These are phyloP conservation scores for Penicillium sp. DNA, from an alignment of 2,329 filamentous ascomycete species.

Conservation along the genomic window DNA sequence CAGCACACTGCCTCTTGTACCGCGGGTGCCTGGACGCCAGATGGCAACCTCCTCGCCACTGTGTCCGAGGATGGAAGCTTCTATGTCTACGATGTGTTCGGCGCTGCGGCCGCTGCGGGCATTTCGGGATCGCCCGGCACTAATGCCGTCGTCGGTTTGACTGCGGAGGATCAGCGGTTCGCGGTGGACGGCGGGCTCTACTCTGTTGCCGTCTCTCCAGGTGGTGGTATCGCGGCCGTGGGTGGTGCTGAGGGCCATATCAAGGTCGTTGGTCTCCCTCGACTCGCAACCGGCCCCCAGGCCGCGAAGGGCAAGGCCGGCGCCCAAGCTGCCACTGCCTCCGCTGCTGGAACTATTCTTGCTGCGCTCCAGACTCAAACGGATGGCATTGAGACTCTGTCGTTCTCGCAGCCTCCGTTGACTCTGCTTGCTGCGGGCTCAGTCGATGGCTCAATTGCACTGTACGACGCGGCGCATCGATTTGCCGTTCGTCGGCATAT, in stretches of 20 bases:
- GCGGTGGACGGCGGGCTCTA: constrained; percentile 87
- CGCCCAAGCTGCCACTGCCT: constrained; percentile 35
- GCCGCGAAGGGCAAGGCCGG: constrained; percentile 50
- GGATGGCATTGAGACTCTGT: constrained; percentile 73
- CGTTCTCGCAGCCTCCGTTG: constrained; percentile 60
- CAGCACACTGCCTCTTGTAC: constrained; percentile 83
- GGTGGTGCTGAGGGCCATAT: constrained; percentile 86
- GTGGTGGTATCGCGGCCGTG: constrained; percentile 73
- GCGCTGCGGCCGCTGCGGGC: constrained; percentile 66
- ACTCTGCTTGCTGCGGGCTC: constrained; percentile 62
- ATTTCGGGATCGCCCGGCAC: constrained; percentile 54
- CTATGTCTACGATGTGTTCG: constrained; percentile 91
- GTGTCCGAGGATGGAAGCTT: constrained; percentile 85
- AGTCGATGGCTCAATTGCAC: constrained; percentile 68
- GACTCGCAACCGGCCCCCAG: constrained; percentile 47
- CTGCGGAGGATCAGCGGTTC: constrained; percentile 81
- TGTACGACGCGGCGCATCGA: constrained; percentile 81
- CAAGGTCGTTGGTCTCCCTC: constrained; percentile 78
- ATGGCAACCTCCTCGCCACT: constrained; percentile 81
- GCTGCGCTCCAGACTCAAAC: constrained; percentile 77
- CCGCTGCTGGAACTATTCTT: constrained; percentile 67
- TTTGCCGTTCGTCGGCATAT: constrained; percentile 86
- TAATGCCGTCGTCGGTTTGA: constrained; percentile 72
- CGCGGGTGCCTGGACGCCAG: constrained; percentile 84
- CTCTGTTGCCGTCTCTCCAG: constrained; percentile 78